Evolutionary conservation across 2,329 filamentous ascomycete species (phyloP).

Genomic region (Erysiphe neolycopersici): DNA sequence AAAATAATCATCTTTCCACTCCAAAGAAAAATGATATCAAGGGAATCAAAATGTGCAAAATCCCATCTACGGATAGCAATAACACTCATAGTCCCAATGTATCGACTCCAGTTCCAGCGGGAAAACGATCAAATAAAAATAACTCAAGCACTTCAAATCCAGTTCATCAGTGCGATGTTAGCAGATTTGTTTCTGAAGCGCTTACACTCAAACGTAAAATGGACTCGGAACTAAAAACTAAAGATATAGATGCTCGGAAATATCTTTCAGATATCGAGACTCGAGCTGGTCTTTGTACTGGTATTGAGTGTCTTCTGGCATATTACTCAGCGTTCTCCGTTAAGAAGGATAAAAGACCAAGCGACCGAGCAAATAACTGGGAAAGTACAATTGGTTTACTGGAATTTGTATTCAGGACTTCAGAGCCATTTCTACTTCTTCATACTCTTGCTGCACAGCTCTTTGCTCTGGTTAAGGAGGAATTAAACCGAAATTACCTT

Average conservation of each 20-base stretch:
- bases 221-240: conserved; percentile 8
- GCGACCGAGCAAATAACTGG: conserved; percentile 15
- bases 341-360: conserved; percentile 1
- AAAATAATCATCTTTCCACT: conserved; percentile 14
- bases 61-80: conserved; percentile 15
- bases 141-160: neutral
- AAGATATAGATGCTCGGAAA: conserved; percentile 1
- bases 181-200: conserved; percentile 4
- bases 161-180: conserved; percentile 1
- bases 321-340: conserved; percentile 12
- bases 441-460: conserved; percentile 19
- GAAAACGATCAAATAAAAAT: conserved; percentile 11
- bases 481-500: conserved; percentile 13
- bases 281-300: conserved; percentile 8
- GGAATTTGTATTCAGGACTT: conserved; percentile 17
- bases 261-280: conserved; percentile 5
- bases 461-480: conserved; percentile 20
- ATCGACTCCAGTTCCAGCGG: conserved; percentile 10
- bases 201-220: conserved; percentile 12
- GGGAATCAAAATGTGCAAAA: conserved; percentile 15
- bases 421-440: conserved; percentile 14
- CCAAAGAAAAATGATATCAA: conserved; percentile 17
- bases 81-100: conserved; percentile 16
- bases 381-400: conserved; percentile 20
- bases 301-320: conserved; percentile 9